These are phyloP conservation scores for Monosporascus ibericus DNA, from an alignment of 2,329 filamentous ascomycete genomes.

Conservation along the genomic window DNA sequence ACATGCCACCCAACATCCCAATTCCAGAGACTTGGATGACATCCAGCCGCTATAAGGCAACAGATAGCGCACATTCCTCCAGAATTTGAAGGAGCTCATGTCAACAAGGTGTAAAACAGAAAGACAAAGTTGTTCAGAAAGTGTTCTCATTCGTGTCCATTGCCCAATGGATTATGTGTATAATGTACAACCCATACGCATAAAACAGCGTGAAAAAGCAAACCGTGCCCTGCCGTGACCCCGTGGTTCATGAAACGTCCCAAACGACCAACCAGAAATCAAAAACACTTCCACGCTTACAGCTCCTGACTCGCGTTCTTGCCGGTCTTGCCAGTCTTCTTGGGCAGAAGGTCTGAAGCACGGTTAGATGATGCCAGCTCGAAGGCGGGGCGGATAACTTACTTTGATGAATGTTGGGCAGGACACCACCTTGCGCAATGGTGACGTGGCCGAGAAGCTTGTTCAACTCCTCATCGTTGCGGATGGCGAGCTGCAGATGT, in stretches of 20 bases:
- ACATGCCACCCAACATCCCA: too few relatives aligned
- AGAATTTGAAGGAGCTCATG: neutral
- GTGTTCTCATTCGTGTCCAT: conserved; percentile 59
- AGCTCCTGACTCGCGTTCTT: conserved; percentile 93
- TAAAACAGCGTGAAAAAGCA: conserved; percentile 43
- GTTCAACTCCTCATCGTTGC: conserved; percentile 99
- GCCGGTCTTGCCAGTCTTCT: conserved; percentile 96
- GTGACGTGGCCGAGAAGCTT: conserved; percentile 95
- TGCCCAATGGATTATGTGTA: conserved; percentile 57
- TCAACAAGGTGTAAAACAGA: neutral
- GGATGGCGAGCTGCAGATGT: conserved; percentile 97
- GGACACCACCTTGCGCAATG: conserved; percentile 93
- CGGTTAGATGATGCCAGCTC: conserved; percentile 30
- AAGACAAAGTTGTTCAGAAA: conserved; percentile 32
- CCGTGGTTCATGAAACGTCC: conserved; percentile 72
- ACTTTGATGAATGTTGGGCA: conserved; percentile 98
- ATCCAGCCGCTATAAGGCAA: neutral
- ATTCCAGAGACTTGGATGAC: neutral
- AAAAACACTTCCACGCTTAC: conserved; percentile 54
- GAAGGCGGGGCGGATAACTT: conserved; percentile 39
- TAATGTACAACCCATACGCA: conserved; percentile 62
- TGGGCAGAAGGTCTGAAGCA: conserved; percentile 81
- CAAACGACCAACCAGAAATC: conserved; percentile 59
- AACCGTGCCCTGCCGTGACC: conserved; percentile 72
- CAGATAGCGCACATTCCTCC: neutral